Evolutionary conservation across 208 protist species (phyloP), one percentile per base, ranked within the genome.

Genomic region (Leishmania lainsoni): DNA sequence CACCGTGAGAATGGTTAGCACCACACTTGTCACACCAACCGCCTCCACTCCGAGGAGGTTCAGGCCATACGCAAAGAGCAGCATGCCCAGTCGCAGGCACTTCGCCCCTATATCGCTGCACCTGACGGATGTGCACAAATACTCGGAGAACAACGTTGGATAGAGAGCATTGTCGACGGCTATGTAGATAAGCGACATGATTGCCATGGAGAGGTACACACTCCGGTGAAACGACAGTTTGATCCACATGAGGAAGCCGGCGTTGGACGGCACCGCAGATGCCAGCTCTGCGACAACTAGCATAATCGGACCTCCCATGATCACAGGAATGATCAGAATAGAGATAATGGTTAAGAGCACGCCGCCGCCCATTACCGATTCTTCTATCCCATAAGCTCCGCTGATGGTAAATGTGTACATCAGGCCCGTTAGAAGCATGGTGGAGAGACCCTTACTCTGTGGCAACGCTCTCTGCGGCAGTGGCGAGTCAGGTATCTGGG

Each of bases 381-480:
- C 91, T 79, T 97, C 94, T 48, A 95, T 92, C 5, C 92, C 91
- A 81, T 95, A 95, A 5, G 90, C 90, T 16, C 94, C 91, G 80
- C 87, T 90, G 63, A 90, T 93, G 35, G 94, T 92, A 58, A 92
- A 91, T n/a, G 90, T 92, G 83, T 95, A 95, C 92, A 95, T 97
- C 16, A 95, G 80, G 0, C 89, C 94, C n/a, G 89, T 90, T 10
- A 97, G 81, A 76, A 97, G 83, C 48, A 94, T 26, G 58, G 89
- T 81, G 5, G 91, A 94, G 51, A 95, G 89, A 32, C 74, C 45
- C 45, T 66, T 86, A 45, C 73, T 68, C 56, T 49, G 66, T 45
- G 26, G 49, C 63, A 5, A n/a, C 12, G 56, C 74, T 56, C 14
- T 48, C 32, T 61, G 22, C 3, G 39, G 29, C 29, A 29, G 5